A percentile compares a stretch with the other conserved stretches of the same genome.
phyloP scores from a whole-genome alignment of 2,329 filamentous ascomycete species.

The Exophiala sideris region DNA sequence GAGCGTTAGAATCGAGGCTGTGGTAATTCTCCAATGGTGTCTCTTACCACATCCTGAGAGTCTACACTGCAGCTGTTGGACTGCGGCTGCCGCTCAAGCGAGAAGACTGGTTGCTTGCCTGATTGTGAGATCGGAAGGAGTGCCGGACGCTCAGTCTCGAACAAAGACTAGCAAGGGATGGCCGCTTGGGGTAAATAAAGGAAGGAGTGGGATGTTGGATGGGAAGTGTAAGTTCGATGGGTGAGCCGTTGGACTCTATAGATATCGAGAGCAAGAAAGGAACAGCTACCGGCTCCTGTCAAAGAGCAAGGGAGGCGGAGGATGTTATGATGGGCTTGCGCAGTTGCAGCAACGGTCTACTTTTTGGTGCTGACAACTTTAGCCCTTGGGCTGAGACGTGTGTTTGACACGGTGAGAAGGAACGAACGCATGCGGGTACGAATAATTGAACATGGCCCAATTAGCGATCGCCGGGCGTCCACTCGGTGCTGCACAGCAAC shows the following conservation, averaged over 20 bases:
- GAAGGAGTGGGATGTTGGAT: neutral
- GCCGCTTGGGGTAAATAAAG: slow-evolving; percentile 10
- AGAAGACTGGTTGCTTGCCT: neutral
- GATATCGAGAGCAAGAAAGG: neutral
- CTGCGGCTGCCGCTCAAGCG: neutral
- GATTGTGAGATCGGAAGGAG: neutral
- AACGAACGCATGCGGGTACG: too few species aligned
- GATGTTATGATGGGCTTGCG: neutral
- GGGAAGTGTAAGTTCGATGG: neutral
- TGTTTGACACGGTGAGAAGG: too few species aligned
- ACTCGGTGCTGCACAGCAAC: slow-evolving; percentile 8
- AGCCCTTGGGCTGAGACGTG: neutral
- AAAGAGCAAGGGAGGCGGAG: neutral
- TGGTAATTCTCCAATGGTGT: neutral
- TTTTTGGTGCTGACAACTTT: slow-evolving; percentile 1
- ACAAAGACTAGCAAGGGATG: slow-evolving; percentile 11
- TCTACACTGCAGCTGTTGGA: neutral
- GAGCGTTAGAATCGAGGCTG: neutral
- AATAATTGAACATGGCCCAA: too few species aligned
- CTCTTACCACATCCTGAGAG: slow-evolving; percentile 23
- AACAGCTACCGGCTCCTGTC: neutral
- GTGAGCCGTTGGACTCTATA: too few species aligned
- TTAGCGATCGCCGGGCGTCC: neutral
- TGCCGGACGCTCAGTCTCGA: neutral
- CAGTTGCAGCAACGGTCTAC: neutral